Evolutionary conservation across 306 rosid genomes (phyloP).

Genomic region (Myrica gale): DNA sequence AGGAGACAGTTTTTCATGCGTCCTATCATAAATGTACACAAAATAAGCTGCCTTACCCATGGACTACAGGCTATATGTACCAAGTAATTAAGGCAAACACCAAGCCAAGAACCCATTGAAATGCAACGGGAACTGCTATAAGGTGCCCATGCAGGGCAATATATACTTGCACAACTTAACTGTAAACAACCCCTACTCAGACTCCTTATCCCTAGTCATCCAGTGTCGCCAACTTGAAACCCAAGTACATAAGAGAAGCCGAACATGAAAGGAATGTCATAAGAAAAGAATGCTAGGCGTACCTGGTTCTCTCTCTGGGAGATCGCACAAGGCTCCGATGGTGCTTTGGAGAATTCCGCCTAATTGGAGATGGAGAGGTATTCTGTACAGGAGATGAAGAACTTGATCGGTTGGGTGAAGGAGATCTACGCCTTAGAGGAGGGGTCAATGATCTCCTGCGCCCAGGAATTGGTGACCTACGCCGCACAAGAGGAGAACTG

Average conservation of each 20-base stretch:
- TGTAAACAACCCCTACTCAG: neutral
- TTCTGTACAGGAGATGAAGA: constrained; percentile 48
- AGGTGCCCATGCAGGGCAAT: neutral
- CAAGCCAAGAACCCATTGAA: neutral
- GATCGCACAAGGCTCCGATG: constrained; percentile 46
- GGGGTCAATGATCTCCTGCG: constrained; percentile 37
- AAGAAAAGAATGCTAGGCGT: constrained; percentile 2
- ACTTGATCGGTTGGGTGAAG: constrained; percentile 44
- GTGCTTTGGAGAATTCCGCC: constrained; percentile 38
- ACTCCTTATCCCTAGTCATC: neutral
- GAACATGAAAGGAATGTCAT: neutral
- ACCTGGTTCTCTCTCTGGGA: constrained; percentile 59
- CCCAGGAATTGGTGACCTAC: constrained; percentile 43
- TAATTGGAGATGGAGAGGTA: constrained; percentile 45
- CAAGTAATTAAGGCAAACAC: neutral
- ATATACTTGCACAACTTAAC: neutral
- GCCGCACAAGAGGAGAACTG: constrained; percentile 40
- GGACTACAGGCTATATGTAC: neutral
- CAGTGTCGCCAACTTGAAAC: neutral
- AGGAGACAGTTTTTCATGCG: constrained; percentile 36
- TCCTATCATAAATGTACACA: constrained; percentile 39
- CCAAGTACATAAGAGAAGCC: neutral
- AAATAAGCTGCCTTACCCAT: neutral
- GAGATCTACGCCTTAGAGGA: constrained; percentile 41
- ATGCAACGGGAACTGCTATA: neutral